These are phyloP conservation scores for Fusarium concolor DNA, from an alignment of 2,329 filamentous ascomycete species.

Conservation along the genomic window DNA sequence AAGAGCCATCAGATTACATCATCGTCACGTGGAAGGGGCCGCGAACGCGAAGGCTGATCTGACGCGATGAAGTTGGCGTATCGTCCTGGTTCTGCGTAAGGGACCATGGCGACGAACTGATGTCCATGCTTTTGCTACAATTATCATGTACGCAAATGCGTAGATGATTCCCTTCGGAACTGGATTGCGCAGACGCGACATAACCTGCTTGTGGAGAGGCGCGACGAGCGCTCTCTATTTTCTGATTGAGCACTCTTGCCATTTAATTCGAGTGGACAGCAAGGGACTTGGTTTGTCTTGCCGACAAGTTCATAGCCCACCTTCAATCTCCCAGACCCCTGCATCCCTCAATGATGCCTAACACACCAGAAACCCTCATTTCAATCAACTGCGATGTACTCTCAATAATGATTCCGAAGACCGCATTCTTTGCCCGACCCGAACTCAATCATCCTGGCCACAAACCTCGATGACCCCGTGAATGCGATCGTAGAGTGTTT, in stretches of 20 bases:
- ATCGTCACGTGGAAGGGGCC: neutral
- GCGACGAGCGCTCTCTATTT: too few relatives aligned
- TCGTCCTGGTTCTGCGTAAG: too few relatives aligned
- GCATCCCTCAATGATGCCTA: accelerated
- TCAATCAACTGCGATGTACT: neutral
- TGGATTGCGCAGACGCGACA: neutral
- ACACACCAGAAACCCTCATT: neutral
- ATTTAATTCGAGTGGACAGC: too few relatives aligned
- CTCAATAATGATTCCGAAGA: neutral
- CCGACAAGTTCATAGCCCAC: too few relatives aligned
- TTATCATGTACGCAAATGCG: neutral
- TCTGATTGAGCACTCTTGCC: too few relatives aligned
- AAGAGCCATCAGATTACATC: accelerated
- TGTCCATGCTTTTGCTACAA: neutral
- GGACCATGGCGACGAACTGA: neutral
- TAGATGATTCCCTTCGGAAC: too few relatives aligned
- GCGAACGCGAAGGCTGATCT: too few relatives aligned
- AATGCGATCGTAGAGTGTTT: neutral
- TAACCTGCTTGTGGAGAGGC: neutral
- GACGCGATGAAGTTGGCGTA: neutral
- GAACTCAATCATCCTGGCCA: neutral
- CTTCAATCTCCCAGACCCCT: accelerated
- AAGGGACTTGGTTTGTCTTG: too few relatives aligned
- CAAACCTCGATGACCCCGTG: neutral
- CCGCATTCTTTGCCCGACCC: neutral